Base-by-base conservation (phyloP, 75 land plant species). In the Selaginella moellendorffii region DNA sequence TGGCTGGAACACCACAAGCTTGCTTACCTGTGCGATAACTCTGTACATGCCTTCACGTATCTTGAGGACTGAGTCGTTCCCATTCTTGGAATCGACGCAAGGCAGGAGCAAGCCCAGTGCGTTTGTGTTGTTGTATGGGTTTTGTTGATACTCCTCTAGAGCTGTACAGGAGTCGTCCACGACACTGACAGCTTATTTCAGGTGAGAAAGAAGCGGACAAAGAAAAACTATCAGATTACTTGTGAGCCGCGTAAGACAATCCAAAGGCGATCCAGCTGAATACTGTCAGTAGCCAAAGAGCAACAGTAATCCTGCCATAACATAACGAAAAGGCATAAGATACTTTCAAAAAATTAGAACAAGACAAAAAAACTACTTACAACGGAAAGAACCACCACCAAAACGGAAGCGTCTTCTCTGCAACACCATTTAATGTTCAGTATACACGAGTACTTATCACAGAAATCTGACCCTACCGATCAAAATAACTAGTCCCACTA, bases 71-170 rank as follows among this genome's bases (percentile, higher is more conserved):
- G 31, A 66, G 2, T 62, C 30, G 30, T 73, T 54, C 5, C 72
- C 78, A 17, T 75, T 72, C 36, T 59, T 46, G 28, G 74, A 27
- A 52, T 78, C 72, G 25, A 74, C 69, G 42, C 83, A 83, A 17
- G 86, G 83, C n/a, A 80, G 65, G 58, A 80, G 70, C 9, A 76
- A 66, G 67, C 76, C 69, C 64, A 83, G 59, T 36, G 65, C 80
- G 74, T 68, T 83, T 71, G 65, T 83, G 74, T 68, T 83, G 63
- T 76, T 78, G 22, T 62, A 31, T 0, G 86, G 79, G 62, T 80
- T 59, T 28, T 63, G 63, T 52, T 70, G 71, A 66, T 81, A 80
- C 22, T 69, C 68, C 54, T 75, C 71, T 8, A 83, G 71, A 53
- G 83, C 79, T 60, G 63, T 65, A 28, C 86, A 83, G 5, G 83